Conservation (phyloP, 345 rosid species). For the Carallia brachiata region DNA sequence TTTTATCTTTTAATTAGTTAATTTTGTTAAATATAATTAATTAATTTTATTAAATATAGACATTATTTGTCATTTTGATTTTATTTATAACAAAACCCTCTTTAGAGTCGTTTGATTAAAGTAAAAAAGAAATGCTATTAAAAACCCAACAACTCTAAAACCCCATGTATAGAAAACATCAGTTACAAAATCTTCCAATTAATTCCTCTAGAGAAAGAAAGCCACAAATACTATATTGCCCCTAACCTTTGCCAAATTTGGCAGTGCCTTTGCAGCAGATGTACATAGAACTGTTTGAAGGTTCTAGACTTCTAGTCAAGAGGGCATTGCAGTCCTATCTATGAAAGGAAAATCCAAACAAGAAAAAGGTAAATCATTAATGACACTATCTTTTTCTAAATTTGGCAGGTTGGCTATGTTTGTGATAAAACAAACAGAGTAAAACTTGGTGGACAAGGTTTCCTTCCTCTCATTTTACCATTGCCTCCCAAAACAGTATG, state of each 20-base stretch:
- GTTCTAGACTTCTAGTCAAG: too few species aligned
- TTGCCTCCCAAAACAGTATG: too few species aligned
- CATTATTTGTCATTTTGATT: too few species aligned
- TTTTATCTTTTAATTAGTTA: too few species aligned
- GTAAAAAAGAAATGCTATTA: too few species aligned
- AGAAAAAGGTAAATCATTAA: background rate
- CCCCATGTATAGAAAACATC: constrained; percentile 4
- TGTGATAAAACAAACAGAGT: background rate
- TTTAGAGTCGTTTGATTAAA: too few species aligned
- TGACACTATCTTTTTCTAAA: background rate
- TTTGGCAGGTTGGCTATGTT: background rate
- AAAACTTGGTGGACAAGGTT: background rate
- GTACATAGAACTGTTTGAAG: too few species aligned
- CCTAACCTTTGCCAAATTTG: constrained; percentile 12
- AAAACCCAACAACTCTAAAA: background rate
- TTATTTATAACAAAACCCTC: too few species aligned
- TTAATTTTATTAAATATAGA: too few species aligned
- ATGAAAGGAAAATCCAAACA: background rate
- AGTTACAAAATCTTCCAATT: background rate
- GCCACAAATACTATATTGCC: background rate
- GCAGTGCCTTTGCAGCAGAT: constrained; percentile 15
- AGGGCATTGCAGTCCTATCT: background rate
- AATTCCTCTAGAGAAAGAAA: background rate
- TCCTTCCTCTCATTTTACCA: too few species aligned
- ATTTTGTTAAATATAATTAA: too few species aligned